These are phyloP conservation scores for Neonectria ditissima DNA, from an alignment of 2,329 filamentous ascomycete species.

Conservation along the genomic window DNA sequence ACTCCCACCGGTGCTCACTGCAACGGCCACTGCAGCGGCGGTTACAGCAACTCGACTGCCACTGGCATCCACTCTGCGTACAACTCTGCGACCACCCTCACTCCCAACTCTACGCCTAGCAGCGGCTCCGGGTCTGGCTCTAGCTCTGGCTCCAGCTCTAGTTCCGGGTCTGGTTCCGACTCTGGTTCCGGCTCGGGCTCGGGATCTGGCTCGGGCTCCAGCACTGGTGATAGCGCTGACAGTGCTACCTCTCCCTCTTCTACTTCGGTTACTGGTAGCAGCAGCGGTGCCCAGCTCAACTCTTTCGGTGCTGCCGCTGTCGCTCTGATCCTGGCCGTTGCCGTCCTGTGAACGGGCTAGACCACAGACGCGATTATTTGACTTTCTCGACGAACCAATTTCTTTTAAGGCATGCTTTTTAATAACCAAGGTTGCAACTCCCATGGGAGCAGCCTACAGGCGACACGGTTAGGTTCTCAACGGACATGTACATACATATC, in stretches of 20 bases:
- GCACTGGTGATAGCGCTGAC: constrained; percentile 7
- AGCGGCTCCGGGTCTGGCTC: constrained; percentile 32
- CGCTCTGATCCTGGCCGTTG: constrained; percentile 47
- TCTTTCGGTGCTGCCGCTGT: constrained; percentile 48
- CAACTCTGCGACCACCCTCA: not conserved
- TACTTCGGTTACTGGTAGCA: constrained; percentile 28
- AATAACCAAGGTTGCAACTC: constrained; percentile 12
- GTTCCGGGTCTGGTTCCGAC: constrained; percentile 30
- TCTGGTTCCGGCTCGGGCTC: constrained; percentile 43
- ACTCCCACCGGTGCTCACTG: constrained; percentile 14
- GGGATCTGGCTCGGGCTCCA: constrained; percentile 37
- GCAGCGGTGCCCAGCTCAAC: constrained; percentile 42
- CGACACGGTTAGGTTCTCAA: not conserved
- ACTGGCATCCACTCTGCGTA: constrained; percentile 13
- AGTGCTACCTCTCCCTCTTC: constrained; percentile 19
- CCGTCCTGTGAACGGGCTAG: constrained; percentile 43
- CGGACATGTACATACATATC: constrained; percentile 24
- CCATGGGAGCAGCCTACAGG: not conserved
- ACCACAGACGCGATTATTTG: not conserved
- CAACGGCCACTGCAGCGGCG: not conserved
- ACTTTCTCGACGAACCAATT: constrained; percentile 18
- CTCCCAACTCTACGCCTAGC: not conserved
- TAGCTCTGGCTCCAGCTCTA: constrained; percentile 4
- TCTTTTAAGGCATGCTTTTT: constrained; percentile 17
- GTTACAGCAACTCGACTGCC: constrained; percentile 14